Evolutionary conservation across 441 rosid species (phyloP), one percentile per base, ranked within the genome.

Genomic region (Pelargonium hybrid): DNA sequence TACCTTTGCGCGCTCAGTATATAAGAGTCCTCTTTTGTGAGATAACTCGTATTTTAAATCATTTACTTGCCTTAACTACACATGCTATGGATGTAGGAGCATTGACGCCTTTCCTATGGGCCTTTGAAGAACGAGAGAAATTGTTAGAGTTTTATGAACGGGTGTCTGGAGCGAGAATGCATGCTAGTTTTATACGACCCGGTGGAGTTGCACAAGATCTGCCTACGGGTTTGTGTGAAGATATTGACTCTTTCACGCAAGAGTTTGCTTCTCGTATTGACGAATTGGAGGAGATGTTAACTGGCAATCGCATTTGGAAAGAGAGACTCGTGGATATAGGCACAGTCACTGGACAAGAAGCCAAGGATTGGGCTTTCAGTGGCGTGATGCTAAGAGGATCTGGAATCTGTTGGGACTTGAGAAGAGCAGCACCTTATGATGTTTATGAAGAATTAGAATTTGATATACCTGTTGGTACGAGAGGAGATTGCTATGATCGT

Each of bases 171-270:
- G 70, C 67, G 48, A 47, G 37, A 59, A 71, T 78, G 70, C 78
- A 67, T 74, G 67, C 70, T 59, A 26, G 52, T 74, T 74, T 74
- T 69, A 66, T 43, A 71, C 21, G 52, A 71, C 72, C 68, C 59
- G 70, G 31, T 79, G 39, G 69, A 15, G 67, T 17, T 57, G 69
- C 65, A 5, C 57, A 23, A 61, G 34, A 68, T 76, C 54, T 71
- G 43, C 72, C 65, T 52, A 37, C 48, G 25, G 67, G 68, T 14
- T 61, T 74, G 21, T 69, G 69, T 71, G 43, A 7, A 75, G 43
- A 67, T 67, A 70, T 48, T 37, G 72, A 75, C 71, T 71, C 74
- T 48, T 75, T 20, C 67, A 25, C 68, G 23, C 74, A 70, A 70
- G 39, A 66, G 70, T 66, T 70, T 70, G 71, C 74, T 66, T 74